Conservation (phyloP, 1,139 yeast species). For the Candida buenavistaensis region DNA sequence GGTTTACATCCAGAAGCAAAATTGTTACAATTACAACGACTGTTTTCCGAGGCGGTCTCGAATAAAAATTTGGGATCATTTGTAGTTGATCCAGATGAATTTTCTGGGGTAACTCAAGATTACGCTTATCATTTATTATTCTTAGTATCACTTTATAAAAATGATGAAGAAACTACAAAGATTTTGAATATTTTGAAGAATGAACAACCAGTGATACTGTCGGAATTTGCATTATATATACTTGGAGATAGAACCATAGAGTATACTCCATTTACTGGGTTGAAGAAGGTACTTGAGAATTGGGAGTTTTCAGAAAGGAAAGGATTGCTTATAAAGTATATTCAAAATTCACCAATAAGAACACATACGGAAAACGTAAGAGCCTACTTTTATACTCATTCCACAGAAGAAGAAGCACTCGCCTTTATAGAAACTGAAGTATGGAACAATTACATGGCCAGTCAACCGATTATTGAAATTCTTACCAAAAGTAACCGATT, state of each 20-base stretch:
- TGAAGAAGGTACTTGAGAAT: conserved; percentile 4
- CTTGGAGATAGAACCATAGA: conserved; percentile 7
- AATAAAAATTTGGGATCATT: not conserved
- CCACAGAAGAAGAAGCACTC: conserved; percentile 6
- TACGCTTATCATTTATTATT: conserved; percentile 8
- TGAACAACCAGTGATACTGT: conserved; percentile 8
- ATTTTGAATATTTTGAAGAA: conserved; percentile 1
- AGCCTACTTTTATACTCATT: conserved; percentile 5
- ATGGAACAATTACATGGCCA: conserved; percentile 2
- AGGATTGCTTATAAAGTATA: conserved; percentile 17
- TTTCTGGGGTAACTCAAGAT: conserved; percentile 2
- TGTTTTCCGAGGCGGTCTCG: not conserved
- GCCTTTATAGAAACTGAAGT: conserved; percentile 8
- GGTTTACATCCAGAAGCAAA: conserved; percentile 6
- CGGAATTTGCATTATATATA: conserved; percentile 12
- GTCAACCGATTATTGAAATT: conserved; percentile 6
- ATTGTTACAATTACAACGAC: conserved; percentile 5
- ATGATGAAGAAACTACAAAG: conserved; percentile 5
- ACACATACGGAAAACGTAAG: conserved; percentile 5
- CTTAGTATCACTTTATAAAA: conserved; percentile 8
- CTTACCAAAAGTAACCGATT: conserved; percentile 1
- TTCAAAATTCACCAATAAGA: conserved; percentile 2
- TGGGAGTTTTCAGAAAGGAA: conserved; percentile 7
- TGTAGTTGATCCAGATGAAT: conserved; percentile 5
- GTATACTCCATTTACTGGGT: conserved; percentile 9